These are phyloP conservation scores for Cryomyces minteri DNA, from an alignment of 495 filamentous ascomycete species.

Conservation along the genomic window DNA sequence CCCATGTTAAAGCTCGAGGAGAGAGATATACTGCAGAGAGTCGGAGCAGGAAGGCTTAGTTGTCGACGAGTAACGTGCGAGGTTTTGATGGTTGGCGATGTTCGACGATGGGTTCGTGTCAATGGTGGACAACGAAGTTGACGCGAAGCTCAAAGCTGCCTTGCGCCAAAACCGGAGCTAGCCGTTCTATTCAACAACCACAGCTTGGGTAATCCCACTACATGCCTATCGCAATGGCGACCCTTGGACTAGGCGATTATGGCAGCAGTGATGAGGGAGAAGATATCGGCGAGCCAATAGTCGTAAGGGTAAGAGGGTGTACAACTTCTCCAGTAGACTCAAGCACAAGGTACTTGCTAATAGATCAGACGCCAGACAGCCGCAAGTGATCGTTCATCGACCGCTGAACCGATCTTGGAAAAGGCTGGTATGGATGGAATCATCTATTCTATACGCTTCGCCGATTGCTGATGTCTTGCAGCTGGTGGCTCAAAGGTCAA, in stretches of 20 bases:
- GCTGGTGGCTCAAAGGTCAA: neutral
- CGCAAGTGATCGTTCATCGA: too few relatives aligned
- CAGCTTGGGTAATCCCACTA: neutral
- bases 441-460: neutral
- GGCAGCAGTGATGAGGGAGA: constrained; percentile 59
- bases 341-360: too few relatives aligned
- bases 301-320: too few relatives aligned
- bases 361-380: too few relatives aligned
- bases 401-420: too few relatives aligned
- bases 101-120: neutral
- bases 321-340: too few relatives aligned
- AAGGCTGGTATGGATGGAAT: too few relatives aligned
- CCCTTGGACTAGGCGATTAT: constrained; percentile 54
- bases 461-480: neutral
- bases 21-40: neutral
- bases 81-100: neutral
- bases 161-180: neutral
- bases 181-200: neutral
- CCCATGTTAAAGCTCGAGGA: constrained; percentile 13
- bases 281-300: neutral
- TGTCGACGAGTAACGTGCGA: neutral
- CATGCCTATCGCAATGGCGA: constrained; percentile 11
- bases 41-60: neutral
- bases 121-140: neutral
- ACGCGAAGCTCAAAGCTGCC: neutral